Conservation (phyloP, 768 basidiomycete species). For the Suillus spraguei region DNA sequence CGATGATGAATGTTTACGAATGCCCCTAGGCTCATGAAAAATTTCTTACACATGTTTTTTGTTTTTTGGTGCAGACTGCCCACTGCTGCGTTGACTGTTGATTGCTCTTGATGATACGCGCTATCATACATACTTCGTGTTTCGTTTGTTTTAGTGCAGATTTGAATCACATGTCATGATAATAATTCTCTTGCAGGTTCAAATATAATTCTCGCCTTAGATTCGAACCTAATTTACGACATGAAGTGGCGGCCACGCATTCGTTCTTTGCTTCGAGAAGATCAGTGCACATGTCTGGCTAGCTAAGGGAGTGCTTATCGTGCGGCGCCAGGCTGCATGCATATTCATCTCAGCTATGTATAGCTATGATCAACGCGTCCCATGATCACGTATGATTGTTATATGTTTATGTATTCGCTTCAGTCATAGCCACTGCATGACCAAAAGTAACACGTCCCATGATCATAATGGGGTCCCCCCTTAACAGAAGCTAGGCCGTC, state of each 20-base stretch:
- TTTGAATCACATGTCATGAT: slow-evolving; percentile 6
- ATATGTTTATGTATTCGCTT: neutral
- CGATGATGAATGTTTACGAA: slow-evolving; percentile 10
- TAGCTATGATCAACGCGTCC: neutral
- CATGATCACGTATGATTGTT: neutral
- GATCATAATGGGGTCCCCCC: neutral
- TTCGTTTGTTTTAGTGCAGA: slow-evolving; percentile 6
- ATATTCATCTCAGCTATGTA: neutral
- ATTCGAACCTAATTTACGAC: too few relatives aligned
- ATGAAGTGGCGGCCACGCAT: neutral
- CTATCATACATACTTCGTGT: neutral
- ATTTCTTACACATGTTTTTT: slow-evolving; percentile 1
- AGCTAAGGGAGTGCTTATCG: neutral
- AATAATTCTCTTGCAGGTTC: neutral
- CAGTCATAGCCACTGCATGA: neutral
- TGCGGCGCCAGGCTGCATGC: neutral
- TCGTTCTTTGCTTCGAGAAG: neutral
- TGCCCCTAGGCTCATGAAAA: slow-evolving; percentile 6
- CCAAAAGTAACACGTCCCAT: neutral
- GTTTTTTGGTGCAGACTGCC: slow-evolving; percentile 1
- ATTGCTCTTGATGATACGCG: neutral
- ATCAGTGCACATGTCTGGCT: neutral
- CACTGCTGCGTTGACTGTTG: neutral
- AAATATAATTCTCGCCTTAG: neutral
- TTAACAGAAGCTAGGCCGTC: neutral